Evolutionary conservation across 495 filamentous ascomycete genomes (phyloP).

Genomic region (Aspergillus steynii): DNA sequence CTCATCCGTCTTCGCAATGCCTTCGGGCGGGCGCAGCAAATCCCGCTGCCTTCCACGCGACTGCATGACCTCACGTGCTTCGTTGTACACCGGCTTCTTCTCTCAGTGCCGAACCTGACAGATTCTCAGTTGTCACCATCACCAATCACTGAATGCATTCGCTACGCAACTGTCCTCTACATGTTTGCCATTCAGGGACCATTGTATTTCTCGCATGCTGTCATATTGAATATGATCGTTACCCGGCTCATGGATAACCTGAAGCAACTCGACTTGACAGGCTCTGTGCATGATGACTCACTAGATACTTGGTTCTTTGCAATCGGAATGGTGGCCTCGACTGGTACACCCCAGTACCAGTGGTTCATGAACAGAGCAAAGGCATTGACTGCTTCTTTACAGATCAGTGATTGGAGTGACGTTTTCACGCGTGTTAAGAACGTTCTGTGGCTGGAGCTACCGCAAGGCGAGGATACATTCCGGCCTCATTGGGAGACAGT

Average conservation of each 20-base stretch:
- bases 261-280: conserved; percentile 16
- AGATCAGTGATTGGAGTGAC: conserved; percentile 27
- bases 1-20: conserved; percentile 43
- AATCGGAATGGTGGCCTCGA: conserved; percentile 40
- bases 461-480: conserved; percentile 25
- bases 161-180: conserved; percentile 46
- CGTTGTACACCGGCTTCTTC: conserved; percentile 48
- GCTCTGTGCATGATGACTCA: conserved; percentile 14
- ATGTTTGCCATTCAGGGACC: conserved; percentile 53
- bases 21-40: conserved; percentile 28
- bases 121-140: conserved; percentile 10
- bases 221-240: conserved; percentile 35
- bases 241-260: conserved; percentile 31
- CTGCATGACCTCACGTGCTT: conserved; percentile 54
- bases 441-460: conserved; percentile 37
- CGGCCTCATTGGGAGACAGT: conserved; percentile 30
- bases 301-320: conserved; percentile 41
- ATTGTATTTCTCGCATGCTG: conserved; percentile 51
- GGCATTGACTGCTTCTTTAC: conserved; percentile 15
- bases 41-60: conserved; percentile 32
- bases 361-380: conserved; percentile 32
- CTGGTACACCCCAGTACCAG: conserved; percentile 25
- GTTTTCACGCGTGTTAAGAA: conserved; percentile 24
- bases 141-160: conserved; percentile 41
- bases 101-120: conserved; percentile 18